phyloP scores from a whole-genome alignment of 1,284 basidiomycete genomes.

The Ustilago shanxiensis region DNA sequence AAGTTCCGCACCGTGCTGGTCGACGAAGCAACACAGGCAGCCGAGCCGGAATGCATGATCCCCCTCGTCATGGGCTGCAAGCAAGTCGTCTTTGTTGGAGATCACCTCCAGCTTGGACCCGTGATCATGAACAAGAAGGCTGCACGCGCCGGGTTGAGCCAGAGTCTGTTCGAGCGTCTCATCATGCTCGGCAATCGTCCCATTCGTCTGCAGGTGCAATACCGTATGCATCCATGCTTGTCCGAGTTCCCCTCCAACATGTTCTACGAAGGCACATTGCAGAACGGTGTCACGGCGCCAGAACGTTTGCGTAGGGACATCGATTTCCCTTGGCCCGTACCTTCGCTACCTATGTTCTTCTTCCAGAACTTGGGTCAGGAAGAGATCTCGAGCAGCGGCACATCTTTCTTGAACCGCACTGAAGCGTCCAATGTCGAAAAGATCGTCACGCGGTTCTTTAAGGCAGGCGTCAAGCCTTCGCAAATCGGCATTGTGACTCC shows the following conservation, averaged over 20 bases:
- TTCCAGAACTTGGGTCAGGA: constrained; percentile 99
- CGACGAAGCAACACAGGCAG: constrained; percentile 98
- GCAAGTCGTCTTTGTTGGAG: constrained; percentile 95
- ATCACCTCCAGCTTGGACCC: constrained; percentile 96
- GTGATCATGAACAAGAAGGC: constrained; percentile 99
- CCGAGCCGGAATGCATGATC: constrained; percentile 99
- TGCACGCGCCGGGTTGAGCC: constrained; percentile 93
- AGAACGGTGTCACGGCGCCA: constrained; percentile 98
- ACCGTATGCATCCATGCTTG: constrained; percentile 99
- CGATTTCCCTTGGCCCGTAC: constrained; percentile 98
- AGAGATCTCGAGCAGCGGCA: constrained; percentile 97
- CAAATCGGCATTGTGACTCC: constrained; percentile 99
- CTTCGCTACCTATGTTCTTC: constrained; percentile 99
- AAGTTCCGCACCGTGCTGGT: constrained; percentile 99
- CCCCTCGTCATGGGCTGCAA: constrained; percentile 97
- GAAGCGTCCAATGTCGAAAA: constrained; percentile 99
- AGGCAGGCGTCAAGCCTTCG: constrained; percentile 91
- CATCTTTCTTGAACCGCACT: constrained; percentile 97
- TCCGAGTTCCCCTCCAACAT: constrained; percentile 99
- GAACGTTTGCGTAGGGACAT: constrained; percentile 96
- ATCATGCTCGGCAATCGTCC: constrained; percentile 95
- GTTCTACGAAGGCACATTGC: constrained; percentile 99
- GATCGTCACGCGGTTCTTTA: constrained; percentile 99
- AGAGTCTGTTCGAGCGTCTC: constrained; percentile 96
- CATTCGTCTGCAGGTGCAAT: constrained; percentile 98